Percentiles rank a stretch among this genome's conserved stretches.
Evolutionary conservation across 1,284 basidiomycete species (phyloP).

Genomic region (Termitomyces sp.): DNA sequence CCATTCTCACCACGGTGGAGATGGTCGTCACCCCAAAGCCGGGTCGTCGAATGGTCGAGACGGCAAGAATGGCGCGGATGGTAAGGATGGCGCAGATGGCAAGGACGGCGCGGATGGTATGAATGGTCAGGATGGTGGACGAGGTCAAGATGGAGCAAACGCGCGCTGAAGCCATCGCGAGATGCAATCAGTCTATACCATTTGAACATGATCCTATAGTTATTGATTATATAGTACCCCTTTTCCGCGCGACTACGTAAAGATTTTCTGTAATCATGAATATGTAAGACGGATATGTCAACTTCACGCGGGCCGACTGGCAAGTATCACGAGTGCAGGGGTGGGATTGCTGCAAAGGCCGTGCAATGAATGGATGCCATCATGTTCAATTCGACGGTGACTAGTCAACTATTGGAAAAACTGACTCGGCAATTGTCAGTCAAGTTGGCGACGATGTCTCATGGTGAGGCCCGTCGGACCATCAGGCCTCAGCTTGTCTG

Average conservation of each 20-base stretch:
- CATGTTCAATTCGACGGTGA: no score
- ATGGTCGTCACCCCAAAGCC: not conserved
- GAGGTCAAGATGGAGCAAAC: not conserved
- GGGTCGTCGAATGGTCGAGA: not conserved
- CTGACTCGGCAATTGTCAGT: no score
- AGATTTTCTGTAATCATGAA: no score
- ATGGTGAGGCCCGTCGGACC: no score
- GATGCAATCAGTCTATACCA: not conserved
- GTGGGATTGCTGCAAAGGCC: no score
- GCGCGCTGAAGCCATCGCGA: not conserved
- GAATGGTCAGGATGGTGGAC: constrained; percentile 1
- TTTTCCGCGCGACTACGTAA: not conserved
- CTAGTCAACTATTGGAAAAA: no score
- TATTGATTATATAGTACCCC: not conserved
- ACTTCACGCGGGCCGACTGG: no score
- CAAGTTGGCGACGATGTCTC: no score
- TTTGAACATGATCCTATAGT: not conserved
- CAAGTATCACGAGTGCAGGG: no score
- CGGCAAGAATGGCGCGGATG: not conserved
- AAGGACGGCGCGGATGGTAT: not conserved
- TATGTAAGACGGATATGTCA: no score
- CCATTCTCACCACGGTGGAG: not conserved
- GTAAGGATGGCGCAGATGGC: not conserved
- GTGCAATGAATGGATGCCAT: no score
- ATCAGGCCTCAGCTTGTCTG: no score